Percentiles rank a stretch among this genome's conserved stretches.
These are phyloP conservation scores for Camellia sinensis DNA, from an alignment of 148 eudicot genomes.

Conservation along the genomic window DNA sequence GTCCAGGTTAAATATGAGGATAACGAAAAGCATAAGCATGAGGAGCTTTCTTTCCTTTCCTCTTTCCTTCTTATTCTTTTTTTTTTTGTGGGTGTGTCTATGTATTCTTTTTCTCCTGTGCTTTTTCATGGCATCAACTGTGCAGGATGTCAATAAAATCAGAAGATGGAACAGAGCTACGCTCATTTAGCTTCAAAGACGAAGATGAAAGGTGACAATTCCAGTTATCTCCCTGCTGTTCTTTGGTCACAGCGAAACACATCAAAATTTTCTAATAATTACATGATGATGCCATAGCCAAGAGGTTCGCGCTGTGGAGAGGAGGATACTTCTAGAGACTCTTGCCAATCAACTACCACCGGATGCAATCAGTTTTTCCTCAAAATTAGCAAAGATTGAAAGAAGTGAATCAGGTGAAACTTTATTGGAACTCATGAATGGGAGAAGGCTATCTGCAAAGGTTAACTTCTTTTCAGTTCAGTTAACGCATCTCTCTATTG, in stretches of 20 bases:
- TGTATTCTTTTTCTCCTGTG: constrained; percentile 15
- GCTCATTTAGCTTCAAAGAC: constrained; percentile 71
- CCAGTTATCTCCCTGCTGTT: neutral
- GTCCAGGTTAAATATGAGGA: no score
- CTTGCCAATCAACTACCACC: constrained; percentile 68
- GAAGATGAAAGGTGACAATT: constrained; percentile 58
- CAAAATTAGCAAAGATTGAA: constrained; percentile 58
- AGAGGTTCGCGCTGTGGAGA: constrained; percentile 87
- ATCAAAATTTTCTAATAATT: neutral
- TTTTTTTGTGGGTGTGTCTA: no score
- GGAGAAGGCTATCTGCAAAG: constrained; percentile 62
- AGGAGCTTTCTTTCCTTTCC: no score
- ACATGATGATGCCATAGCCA: constrained; percentile 40
- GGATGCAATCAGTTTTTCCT: constrained; percentile 46
- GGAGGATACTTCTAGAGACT: constrained; percentile 60
- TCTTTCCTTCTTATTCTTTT: no score
- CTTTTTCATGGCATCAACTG: constrained; percentile 44
- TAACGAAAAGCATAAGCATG: no score
- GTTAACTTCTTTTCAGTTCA: constrained; percentile 26
- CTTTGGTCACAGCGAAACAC: neutral
- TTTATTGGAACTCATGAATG: constrained; percentile 47
- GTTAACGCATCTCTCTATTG: neutral
- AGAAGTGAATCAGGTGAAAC: constrained; percentile 42
- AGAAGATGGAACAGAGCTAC: constrained; percentile 59
- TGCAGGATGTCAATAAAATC: constrained; percentile 69